phyloP scores from a whole-genome alignment of 1,139 yeast genomes.

The Pneumocystis canis region DNA sequence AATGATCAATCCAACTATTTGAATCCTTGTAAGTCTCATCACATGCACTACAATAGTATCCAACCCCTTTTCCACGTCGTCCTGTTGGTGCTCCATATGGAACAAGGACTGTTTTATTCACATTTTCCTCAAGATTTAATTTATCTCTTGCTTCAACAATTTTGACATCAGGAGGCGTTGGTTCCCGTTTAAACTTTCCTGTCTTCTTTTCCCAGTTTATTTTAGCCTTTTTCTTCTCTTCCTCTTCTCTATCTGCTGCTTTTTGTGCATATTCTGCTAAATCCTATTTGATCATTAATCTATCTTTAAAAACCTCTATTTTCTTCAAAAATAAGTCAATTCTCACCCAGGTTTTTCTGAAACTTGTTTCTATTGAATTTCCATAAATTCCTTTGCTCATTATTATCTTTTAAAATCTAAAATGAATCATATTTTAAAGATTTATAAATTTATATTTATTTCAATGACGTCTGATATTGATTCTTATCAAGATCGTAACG shows the following conservation, averaged over 20 bases:
- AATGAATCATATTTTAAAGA: too few relatives aligned
- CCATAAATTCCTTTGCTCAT: neutral
- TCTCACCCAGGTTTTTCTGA: neutral
- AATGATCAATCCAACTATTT: slow-evolving; percentile 65
- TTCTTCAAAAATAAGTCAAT: neutral
- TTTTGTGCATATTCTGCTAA: slow-evolving; percentile 8
- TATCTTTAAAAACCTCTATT: neutral
- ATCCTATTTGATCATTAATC: slow-evolving; percentile 5
- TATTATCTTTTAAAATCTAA: neutral
- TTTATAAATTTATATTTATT: too few relatives aligned
- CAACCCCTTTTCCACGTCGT: slow-evolving; percentile 51
- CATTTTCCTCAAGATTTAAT: slow-evolving; percentile 29
- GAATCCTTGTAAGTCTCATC: slow-evolving; percentile 68
- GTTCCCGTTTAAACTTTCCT: slow-evolving; percentile 13
- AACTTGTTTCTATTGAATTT: neutral
- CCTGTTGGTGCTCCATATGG: slow-evolving; percentile 32
- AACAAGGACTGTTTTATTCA: slow-evolving; percentile 35
- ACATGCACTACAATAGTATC: slow-evolving; percentile 72
- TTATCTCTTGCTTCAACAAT: slow-evolving; percentile 23
- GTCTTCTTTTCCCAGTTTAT: slow-evolving; percentile 9
- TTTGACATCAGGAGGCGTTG: slow-evolving; percentile 17
- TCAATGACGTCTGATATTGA: too few relatives aligned
- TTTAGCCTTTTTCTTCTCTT: slow-evolving; percentile 8
- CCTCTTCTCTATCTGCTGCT: slow-evolving; percentile 9
- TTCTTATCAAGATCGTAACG: neutral